Conservation (phyloP, 2,329 filamentous ascomycete species). For the Plectosphaerella sp. region DNA sequence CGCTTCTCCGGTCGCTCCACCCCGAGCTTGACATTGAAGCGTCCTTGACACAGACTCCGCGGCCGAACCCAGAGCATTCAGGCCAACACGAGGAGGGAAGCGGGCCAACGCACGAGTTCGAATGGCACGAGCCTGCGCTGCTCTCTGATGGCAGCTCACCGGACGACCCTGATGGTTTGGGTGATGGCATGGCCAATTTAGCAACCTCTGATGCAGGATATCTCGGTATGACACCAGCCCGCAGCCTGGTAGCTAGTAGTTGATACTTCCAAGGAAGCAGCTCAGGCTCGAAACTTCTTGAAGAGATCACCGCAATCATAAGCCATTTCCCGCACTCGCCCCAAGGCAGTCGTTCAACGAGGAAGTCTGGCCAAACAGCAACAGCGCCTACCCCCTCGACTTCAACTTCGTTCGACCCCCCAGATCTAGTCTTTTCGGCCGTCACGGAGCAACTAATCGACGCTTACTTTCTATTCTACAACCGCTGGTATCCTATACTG, state of each 20-base stretch:
- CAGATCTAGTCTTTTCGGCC: constrained; percentile 7
- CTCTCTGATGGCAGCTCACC: neutral
- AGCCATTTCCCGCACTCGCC: no score
- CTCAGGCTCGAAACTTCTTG: constrained; percentile 19
- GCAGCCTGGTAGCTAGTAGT: neutral
- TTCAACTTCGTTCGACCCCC: neutral
- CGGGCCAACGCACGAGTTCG: constrained; percentile 7
- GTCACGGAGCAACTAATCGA: constrained; percentile 23
- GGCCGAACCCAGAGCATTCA: no score
- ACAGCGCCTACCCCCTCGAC: neutral
- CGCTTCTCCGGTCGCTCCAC: constrained; percentile 19
- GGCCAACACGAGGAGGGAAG: no score
- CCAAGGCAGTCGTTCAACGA: neutral
- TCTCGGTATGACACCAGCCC: constrained; percentile 10
- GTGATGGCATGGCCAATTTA: constrained; percentile 20
- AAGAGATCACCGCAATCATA: constrained; percentile 11
- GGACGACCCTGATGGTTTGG: constrained; percentile 4
- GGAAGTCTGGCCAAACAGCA: neutral
- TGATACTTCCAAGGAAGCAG: constrained; percentile 14
- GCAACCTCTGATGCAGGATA: constrained; percentile 17
- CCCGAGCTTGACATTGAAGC: constrained; percentile 20
- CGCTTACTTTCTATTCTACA: constrained; percentile 38
- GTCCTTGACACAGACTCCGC: constrained; percentile 1
- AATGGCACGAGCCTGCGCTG: constrained; percentile 15
- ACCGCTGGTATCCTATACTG: constrained; percentile 39